Base-by-base conservation (phyloP, 2,329 filamentous ascomycete species). In the Sporothrix sp. region DNA sequence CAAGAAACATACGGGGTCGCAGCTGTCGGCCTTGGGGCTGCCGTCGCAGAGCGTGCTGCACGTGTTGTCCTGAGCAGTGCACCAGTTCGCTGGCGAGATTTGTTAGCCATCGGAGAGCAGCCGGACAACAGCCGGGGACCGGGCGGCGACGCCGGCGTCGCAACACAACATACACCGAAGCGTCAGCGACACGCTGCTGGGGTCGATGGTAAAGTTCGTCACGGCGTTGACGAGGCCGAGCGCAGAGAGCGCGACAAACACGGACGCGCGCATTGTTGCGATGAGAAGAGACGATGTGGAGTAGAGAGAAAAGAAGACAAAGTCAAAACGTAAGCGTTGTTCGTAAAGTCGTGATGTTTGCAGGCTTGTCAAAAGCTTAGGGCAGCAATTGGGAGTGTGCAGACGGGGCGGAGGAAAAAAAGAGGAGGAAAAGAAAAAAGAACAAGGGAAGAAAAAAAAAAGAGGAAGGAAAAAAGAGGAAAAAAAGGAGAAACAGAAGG, bases 1-100 rank as follows among this genome's bases (percentile, higher is more conserved):
- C 37, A 39, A 11, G 20, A 39, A 37, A 63, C 74, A 56, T 65
- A 80, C 76, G 52, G 65, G 57, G 18, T 63, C 56, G 62, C 76
- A 80, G 50, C 60, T 58, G 62, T 79, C 77, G 48, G 54, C 55
- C 6, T 61, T 56, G 18, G 66, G 62, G 48, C 60, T 56, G 50
- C 58, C 53, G 48, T 61, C 62, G 65, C 76, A 80, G 36, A 80
- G 69, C 21, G 63, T 63, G 42, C 55, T 54, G 66, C 76, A 80
- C 35, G 70, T 72, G 62, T 75, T 71, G 53, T 62, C 63, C 67
- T 80, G 66, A 37, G 68, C 74, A 48, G 59, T 61, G 63, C 76
- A 80, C 76, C 75, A 79, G 16, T 58, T 51, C 42, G 71, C 75
- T 77, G 54, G 53, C 3, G 45, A n/a, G n/a, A n/a, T n/a, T n/a